Conservation (phyloP, 129 eudicot species). For the Centaurea solstitialis region DNA sequence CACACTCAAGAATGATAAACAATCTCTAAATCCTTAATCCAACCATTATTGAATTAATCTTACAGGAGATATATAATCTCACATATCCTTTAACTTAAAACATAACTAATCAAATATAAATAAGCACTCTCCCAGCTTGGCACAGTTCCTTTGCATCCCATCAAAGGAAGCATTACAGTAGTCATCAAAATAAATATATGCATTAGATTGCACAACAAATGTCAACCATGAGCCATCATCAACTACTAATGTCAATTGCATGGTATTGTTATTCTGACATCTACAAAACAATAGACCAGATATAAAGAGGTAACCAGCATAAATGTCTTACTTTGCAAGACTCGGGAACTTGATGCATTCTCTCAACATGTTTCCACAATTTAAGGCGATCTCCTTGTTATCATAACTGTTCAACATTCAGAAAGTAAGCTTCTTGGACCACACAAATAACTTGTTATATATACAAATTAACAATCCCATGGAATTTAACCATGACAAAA, state of each 20-base stretch:
- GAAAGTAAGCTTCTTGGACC: conserved; percentile 4
- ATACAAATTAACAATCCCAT: background rate
- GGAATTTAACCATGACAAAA: background rate
- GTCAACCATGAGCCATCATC: background rate
- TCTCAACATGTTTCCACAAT: conserved; percentile 90
- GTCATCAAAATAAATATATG: background rate
- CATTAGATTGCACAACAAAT: background rate
- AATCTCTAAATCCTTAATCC: background rate
- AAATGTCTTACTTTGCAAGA: conserved; percentile 86
- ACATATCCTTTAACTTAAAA: background rate
- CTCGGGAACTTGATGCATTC: conserved; percentile 91
- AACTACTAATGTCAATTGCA: background rate
- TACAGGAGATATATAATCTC: conserved; percentile 1
- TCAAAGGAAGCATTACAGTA: background rate
- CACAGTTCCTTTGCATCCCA: background rate
- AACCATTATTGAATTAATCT: background rate
- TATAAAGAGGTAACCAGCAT: conserved; percentile 19
- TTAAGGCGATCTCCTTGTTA: conserved; percentile 93
- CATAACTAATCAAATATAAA: background rate
- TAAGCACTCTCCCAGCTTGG: background rate
- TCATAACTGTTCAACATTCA: conserved; percentile 72
- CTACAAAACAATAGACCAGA: conserved; percentile 11
- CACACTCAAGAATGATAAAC: background rate
- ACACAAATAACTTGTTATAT: background rate
- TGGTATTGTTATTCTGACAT: background rate